Evolutionary conservation across 352 stramenopile genomes (phyloP), one percentile per base, ranked within the genome.

Genomic region (Phytopythium cucurbitacearum): DNA sequence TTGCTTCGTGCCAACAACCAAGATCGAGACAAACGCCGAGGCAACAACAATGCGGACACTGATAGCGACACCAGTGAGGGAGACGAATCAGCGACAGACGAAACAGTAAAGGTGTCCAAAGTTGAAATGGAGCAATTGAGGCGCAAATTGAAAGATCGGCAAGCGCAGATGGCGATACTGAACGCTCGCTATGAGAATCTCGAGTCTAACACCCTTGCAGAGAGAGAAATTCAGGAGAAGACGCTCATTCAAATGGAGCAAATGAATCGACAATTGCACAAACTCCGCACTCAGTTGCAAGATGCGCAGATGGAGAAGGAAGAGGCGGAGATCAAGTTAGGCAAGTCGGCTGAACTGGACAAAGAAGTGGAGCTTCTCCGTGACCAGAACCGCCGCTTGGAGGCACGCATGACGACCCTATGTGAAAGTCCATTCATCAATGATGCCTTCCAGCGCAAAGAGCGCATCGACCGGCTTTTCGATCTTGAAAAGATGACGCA

Each of bases 371-470:
- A 45, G 7, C 59, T 91, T 48, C 59, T 97, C 4, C 68, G 75
- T 4, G 75, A 94, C 7, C 77, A 92, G 59, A 97, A 96, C 53
- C 71, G 75, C 10, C 85, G 80, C 32, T 66, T 98, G 1, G 93
- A 98, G 63, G 80, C 97, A 13, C 71, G 89, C 6, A 95, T 97
- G 69, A 96, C 83, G 28, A 72, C 71, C 11, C 64, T 98, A 12
- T 98, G 91, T 53, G 90, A 98, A 54, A 96, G 86, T 21, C 91
- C 91, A 9, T 98, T 98, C 62, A 97, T 98, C 32, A 93, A 93
- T 55, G 84, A 97, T 43, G 89, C 89, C 4, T 96, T 95, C 47
- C 76, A 95, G 59, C 71, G 79, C 1, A 95, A 94, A 61, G 83
- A 91, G 32, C 71, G 81, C 4, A 93, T 93, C 41, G 80, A 95